These are phyloP conservation scores for Arthromyces matolae DNA, from an alignment of 768 basidiomycete species.

Conservation along the genomic window DNA sequence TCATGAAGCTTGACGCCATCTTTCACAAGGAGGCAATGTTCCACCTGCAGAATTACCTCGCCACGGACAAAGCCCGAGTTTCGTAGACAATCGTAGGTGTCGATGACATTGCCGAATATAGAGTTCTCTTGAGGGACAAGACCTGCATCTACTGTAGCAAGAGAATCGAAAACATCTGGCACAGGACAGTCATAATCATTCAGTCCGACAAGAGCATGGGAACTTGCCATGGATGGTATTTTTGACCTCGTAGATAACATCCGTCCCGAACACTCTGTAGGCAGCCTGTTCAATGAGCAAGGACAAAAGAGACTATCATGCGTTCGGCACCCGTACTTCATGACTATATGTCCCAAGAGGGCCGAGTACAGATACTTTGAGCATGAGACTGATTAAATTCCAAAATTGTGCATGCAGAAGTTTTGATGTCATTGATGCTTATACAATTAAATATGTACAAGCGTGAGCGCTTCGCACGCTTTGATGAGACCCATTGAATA, in stretches of 20 bases:
- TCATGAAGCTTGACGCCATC: slow-evolving; percentile 52
- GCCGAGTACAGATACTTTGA: slow-evolving; percentile 54
- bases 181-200: background rate
- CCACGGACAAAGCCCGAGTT: slow-evolving; percentile 53
- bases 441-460: background rate
- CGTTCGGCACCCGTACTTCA: slow-evolving; percentile 28
- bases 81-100: slow-evolving; percentile 69
- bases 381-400: slow-evolving; percentile 1
- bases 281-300: slow-evolving; percentile 33
- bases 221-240: slow-evolving; percentile 30
- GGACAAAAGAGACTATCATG: background rate
- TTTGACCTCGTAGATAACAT: slow-evolving; percentile 31
- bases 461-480: too few species aligned
- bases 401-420: too few species aligned
- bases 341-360: slow-evolving; percentile 73
- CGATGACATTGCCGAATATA: slow-evolving; percentile 67
- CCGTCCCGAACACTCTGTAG: slow-evolving; percentile 31
- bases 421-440: too few species aligned
- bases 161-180: slow-evolving; percentile 55
- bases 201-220: too few species aligned
- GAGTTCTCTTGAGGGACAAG: slow-evolving; percentile 83
- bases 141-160: slow-evolving; percentile 45
- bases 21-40: slow-evolving; percentile 68
- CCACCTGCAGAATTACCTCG: slow-evolving; percentile 53
- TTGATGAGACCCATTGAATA: too few species aligned